phyloP scores from a whole-genome alignment of 202 grass and related monocot species.

The Digitaria exilis region DNA sequence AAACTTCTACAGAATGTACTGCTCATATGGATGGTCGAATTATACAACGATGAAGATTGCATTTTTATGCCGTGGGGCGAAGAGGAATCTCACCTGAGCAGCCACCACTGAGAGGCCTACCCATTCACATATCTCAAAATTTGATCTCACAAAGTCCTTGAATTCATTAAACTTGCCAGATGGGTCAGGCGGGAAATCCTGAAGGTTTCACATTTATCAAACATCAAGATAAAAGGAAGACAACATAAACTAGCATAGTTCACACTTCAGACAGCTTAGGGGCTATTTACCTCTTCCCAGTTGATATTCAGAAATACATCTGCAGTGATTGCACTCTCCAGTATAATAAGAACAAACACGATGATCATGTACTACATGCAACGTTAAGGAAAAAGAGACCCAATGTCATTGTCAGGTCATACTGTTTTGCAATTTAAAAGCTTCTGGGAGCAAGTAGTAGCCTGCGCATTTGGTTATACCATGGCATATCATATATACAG shows the following conservation, averaged over 20 bases:
- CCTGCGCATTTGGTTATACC: background rate
- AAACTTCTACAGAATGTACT: background rate
- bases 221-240: background rate
- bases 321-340: conserved; percentile 66
- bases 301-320: conserved; percentile 90
- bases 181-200: conserved; percentile 91
- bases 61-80: background rate
- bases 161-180: conserved; percentile 88
- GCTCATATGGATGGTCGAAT: background rate
- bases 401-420: background rate
- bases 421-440: background rate
- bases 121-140: conserved; percentile 95
- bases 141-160: conserved; percentile 71
- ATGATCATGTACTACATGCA: conserved; percentile 60
- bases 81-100: conserved; percentile 65
- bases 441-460: background rate
- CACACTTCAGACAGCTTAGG: background rate
- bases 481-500: background rate
- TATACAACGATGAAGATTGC: background rate
- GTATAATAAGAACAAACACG: conserved; percentile 67
- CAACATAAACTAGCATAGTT: background rate
- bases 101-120: conserved; percentile 66
- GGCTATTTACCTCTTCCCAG: conserved; percentile 80
- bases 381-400: conserved; percentile 56
- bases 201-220: conserved; percentile 31